Conservation (phyloP, 768 basidiomycete genomes). For the Pleurotus tuoliensis region DNA sequence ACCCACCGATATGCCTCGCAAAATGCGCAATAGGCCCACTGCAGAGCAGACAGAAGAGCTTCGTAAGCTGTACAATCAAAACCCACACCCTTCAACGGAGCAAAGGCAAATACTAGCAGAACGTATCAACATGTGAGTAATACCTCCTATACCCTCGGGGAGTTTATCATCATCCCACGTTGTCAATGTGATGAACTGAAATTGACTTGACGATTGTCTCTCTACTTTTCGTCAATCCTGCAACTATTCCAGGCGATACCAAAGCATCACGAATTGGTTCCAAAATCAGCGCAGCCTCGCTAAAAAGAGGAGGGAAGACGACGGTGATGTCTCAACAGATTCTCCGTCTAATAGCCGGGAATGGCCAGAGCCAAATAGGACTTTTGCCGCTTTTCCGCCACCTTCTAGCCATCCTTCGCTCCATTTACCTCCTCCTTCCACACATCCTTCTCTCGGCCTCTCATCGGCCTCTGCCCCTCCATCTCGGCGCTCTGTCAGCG, state of each 20-base stretch:
- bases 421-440: conserved; percentile 29
- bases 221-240: conserved; percentile 23
- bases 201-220: conserved; percentile 22
- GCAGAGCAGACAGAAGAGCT: conserved; percentile 67
- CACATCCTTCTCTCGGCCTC: conserved; percentile 28
- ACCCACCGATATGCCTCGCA: conserved; percentile 45
- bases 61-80: conserved; percentile 57
- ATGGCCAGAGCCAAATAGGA: conserved; percentile 30
- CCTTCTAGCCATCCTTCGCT: conserved; percentile 44
- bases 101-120: conserved; percentile 62
- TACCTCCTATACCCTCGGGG: conserved; percentile 20
- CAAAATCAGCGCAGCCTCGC: conserved; percentile 80
- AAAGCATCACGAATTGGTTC: conserved; percentile 84
- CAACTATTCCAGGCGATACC: conserved; percentile 55
- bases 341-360: conserved; percentile 22
- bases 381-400: conserved; percentile 47
- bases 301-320: conserved; percentile 67
- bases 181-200: conserved; percentile 5
- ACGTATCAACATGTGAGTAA: conserved; percentile 71
- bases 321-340: conserved; percentile 27
- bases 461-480: conserved; percentile 13
- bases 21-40: conserved; percentile 62
- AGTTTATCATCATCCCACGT: conserved; percentile 8
- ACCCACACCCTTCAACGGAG: conserved; percentile 66
- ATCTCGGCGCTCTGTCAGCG: conserved; percentile 31